phyloP scores from a whole-genome alignment of 306 rosid genomes.

The Medicago ruthenica region DNA sequence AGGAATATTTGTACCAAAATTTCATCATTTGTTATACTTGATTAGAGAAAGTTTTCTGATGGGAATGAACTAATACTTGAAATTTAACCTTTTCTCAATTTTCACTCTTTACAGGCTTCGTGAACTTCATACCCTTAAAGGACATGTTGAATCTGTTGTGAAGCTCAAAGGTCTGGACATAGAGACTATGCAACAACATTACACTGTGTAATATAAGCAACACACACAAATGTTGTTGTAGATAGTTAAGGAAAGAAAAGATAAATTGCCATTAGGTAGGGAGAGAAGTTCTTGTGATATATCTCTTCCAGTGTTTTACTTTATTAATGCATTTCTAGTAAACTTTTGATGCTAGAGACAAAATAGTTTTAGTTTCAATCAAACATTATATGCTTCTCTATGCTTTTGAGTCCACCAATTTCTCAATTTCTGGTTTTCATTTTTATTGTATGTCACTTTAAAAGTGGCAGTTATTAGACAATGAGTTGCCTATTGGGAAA shows the following conservation, averaged over 20 bases:
- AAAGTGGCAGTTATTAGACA: conserved; percentile 34
- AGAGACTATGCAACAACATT: conserved; percentile 93
- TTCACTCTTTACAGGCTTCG: conserved; percentile 69
- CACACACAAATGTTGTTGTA: conserved; percentile 31
- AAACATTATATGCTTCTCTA: conserved; percentile 24
- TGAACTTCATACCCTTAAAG: conserved; percentile 94
- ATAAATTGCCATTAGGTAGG: conserved; percentile 35
- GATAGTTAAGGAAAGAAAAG: conserved; percentile 32
- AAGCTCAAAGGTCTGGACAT: conserved; percentile 96
- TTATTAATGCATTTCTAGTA: conserved; percentile 43
- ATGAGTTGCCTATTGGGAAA: conserved; percentile 36
- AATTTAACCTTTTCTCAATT: background rate
- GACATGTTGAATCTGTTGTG: conserved; percentile 98
- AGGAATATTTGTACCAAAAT: background rate
- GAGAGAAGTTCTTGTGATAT: conserved; percentile 54
- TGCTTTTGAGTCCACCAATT: conserved; percentile 36
- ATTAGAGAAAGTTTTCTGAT: too few relatives aligned
- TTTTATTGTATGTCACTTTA: conserved; percentile 40
- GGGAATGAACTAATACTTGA: background rate
- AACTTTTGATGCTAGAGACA: conserved; percentile 42
- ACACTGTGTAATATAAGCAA: conserved; percentile 69
- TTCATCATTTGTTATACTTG: background rate
- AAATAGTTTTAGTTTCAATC: conserved; percentile 39
- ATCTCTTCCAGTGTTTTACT: conserved; percentile 47
- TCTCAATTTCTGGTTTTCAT: conserved; percentile 27